Conservation (phyloP, 805 yeast genomes). For the Cyberlindnera galapagoensis region DNA sequence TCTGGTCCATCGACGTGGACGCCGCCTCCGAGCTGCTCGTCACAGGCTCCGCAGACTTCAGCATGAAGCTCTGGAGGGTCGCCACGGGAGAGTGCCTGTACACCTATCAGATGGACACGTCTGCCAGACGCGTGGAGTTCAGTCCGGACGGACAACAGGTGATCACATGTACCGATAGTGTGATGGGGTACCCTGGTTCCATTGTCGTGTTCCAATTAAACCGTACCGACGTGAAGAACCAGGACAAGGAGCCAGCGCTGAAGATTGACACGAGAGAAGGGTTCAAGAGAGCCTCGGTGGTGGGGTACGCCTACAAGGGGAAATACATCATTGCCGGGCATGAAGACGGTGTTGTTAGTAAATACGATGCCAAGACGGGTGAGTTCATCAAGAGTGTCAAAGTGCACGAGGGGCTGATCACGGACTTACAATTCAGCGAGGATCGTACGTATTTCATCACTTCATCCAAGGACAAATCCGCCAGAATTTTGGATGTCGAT, state of each 20-base stretch:
- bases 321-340: conserved; percentile 79
- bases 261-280: conserved; percentile 55
- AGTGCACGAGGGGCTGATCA: conserved; percentile 72
- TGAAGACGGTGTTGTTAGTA: conserved; percentile 78
- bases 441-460: conserved; percentile 89
- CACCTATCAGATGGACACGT: conserved; percentile 71
- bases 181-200: conserved; percentile 83
- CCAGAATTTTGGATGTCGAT: conserved; percentile 73
- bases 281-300: conserved; percentile 65
- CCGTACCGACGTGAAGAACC: conserved; percentile 38
- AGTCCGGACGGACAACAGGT: conserved; percentile 64
- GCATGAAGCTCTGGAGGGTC: conserved; percentile 79
- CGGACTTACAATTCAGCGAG: conserved; percentile 85
- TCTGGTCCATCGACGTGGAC: conserved; percentile 91
- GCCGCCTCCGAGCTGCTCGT: conserved; percentile 57
- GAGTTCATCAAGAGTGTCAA: conserved; percentile 50
- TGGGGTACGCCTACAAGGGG: conserved; percentile 80
- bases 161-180: conserved; percentile 80
- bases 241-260: conserved; percentile 49
- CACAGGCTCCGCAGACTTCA: conserved; percentile 89
- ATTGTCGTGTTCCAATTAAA: conserved; percentile 61
- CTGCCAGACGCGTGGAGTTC: conserved; percentile 89
- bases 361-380: conserved; percentile 73
- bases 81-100: conserved; percentile 68
- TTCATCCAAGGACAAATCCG: conserved; percentile 85